Evolutionary conservation across 2,329 filamentous ascomycete genomes (phyloP).

Genomic region (Alternaria tenuissima): DNA sequence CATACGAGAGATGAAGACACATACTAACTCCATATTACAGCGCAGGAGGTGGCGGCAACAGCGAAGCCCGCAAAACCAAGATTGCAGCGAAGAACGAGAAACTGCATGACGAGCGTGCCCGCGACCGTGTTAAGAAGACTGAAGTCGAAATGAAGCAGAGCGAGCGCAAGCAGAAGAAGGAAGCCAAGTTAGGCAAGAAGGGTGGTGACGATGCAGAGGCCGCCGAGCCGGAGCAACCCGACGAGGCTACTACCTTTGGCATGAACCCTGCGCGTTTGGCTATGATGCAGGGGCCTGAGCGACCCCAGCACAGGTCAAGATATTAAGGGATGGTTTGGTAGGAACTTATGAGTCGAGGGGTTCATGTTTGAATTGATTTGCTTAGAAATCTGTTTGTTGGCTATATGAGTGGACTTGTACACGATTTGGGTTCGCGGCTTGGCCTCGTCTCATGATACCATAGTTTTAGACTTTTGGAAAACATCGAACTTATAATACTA

Average conservation of each 20-base stretch:
- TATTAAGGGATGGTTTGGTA: conserved; percentile 9
- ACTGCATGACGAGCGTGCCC: conserved; percentile 73
- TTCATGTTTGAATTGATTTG: not conserved
- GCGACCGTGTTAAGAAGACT: conserved; percentile 58
- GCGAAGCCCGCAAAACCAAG: conserved; percentile 73
- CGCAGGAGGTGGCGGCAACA: conserved; percentile 86
- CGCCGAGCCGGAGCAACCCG: conserved; percentile 24
- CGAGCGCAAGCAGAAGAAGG: conserved; percentile 53
- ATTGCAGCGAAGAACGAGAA: conserved; percentile 87
- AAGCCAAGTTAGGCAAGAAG: conserved; percentile 33
- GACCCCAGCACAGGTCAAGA: conserved; percentile 29
- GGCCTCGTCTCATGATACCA: conserved; percentile 4
- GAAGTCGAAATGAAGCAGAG: conserved; percentile 52
- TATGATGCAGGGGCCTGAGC: conserved; percentile 42
- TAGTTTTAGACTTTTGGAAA: conserved; percentile 3
- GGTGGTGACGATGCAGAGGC: conserved; percentile 13
- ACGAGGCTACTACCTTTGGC: conserved; percentile 33
- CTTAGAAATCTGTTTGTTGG: not conserved
- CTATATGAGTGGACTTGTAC: not conserved
- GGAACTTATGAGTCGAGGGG: not conserved
- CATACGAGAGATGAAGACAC: not conserved
- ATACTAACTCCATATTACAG: conserved; percentile 52
- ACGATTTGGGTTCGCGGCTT: not conserved
- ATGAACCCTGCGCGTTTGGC: conserved; percentile 51
- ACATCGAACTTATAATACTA: not conserved